A percentile compares a stretch with the other conserved stretches of the same genome.
Evolutionary conservation across 805 yeast genomes (phyloP).

Genomic region (Barnettozyma sucrosica): DNA sequence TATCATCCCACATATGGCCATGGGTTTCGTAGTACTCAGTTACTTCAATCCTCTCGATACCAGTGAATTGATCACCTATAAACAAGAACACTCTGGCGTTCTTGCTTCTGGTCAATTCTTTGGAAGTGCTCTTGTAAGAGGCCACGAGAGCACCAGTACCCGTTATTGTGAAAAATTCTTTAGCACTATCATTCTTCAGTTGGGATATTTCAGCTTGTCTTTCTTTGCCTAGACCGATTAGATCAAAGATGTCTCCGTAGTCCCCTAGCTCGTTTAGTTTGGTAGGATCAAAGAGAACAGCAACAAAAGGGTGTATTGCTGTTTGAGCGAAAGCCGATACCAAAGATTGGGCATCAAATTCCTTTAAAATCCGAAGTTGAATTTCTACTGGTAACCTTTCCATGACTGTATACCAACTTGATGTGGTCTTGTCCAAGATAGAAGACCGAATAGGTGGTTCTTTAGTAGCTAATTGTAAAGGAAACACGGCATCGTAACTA

Average conservation of each 20-base stretch:
- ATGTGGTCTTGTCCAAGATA: no score
- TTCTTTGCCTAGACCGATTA: background rate
- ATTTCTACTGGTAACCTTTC: no score
- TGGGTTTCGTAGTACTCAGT: background rate
- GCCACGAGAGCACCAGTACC: background rate
- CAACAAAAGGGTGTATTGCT: background rate
- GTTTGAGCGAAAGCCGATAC: background rate
- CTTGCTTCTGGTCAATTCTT: background rate
- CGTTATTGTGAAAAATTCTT: background rate
- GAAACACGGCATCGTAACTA: no score
- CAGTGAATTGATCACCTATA: background rate
- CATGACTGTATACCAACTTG: no score
- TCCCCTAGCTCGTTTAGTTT: background rate
- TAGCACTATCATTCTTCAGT: background rate
- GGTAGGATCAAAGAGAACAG: background rate
- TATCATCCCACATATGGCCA: background rate
- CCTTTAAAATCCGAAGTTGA: no score
- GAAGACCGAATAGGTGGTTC: no score
- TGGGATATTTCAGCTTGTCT: background rate
- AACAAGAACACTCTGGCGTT: background rate
- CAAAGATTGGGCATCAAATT: background rate
- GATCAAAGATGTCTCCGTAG: background rate
- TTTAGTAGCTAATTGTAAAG: no score
- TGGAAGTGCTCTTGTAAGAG: background rate
- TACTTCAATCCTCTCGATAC: background rate